phyloP scores from a whole-genome alignment of 345 rosid species.

The Murraya paniculata region DNA sequence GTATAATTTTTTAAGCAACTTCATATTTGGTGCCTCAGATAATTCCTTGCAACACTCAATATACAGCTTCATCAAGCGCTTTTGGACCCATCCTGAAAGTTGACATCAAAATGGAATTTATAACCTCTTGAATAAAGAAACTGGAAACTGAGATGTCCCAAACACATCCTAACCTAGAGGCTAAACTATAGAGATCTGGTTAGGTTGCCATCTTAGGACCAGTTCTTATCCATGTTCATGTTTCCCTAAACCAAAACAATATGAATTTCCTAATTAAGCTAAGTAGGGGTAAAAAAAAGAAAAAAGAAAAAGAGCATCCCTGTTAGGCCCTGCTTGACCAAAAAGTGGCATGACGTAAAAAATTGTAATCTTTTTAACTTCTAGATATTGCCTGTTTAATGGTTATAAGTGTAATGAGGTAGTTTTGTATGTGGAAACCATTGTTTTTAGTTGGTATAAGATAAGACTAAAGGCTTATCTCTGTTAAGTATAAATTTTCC shows the following conservation, averaged over 20 bases:
- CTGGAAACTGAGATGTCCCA: background rate
- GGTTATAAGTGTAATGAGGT: background rate
- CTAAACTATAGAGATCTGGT: background rate
- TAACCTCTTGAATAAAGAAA: background rate
- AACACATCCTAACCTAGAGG: background rate
- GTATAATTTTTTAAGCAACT: constrained; percentile 77
- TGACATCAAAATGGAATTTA: background rate
- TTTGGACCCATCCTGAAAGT: constrained; percentile 87
- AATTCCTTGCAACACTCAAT: constrained; percentile 72
- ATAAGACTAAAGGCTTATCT: background rate
- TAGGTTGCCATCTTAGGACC: background rate
- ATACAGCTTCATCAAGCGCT: constrained; percentile 82
- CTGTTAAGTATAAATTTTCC: background rate
- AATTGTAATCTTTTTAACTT: background rate
- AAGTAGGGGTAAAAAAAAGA: background rate
- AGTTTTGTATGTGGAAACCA: background rate
- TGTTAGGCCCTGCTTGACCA: background rate
- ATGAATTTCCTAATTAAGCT: background rate
- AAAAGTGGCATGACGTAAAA: background rate
- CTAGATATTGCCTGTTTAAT: background rate
- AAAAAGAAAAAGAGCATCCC: background rate
- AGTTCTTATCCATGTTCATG: background rate
- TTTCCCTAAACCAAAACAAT: background rate
- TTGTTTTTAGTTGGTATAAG: background rate
- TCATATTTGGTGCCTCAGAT: constrained; percentile 69